Percentiles rank a stretch among this genome's conserved stretches.
Evolutionary conservation across 352 stramenopile species (phyloP).

Genomic region (Phytophthora foliorum): DNA sequence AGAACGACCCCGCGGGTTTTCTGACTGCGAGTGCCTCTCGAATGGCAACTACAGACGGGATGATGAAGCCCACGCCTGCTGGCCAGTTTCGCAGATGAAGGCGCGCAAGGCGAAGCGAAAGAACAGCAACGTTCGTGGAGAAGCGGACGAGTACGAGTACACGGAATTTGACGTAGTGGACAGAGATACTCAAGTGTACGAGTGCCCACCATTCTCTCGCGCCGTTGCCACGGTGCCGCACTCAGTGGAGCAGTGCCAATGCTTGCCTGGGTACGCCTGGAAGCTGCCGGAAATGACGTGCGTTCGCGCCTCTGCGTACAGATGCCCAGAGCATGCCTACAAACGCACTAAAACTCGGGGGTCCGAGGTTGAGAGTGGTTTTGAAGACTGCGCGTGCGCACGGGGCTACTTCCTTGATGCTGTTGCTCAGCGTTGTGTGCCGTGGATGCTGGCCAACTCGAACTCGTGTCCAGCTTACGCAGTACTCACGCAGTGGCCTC

Average conservation of each 20-base stretch:
- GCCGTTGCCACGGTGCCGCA: constrained; percentile 62
- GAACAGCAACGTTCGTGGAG: constrained; percentile 12
- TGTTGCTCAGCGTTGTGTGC: constrained; percentile 52
- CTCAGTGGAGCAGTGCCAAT: constrained; percentile 82
- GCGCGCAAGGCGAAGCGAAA: constrained; percentile 30
- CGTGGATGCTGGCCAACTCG: constrained; percentile 75
- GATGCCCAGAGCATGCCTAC: constrained; percentile 72
- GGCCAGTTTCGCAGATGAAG: constrained; percentile 34
- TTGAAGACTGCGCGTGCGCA: constrained; percentile 78
- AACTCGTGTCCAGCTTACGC: constrained; percentile 71
- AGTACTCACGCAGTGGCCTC: constrained; percentile 76
- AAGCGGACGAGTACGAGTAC: constrained; percentile 32
- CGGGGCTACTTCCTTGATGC: constrained; percentile 80
- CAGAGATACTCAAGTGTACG: constrained; percentile 38
- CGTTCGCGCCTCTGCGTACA: constrained; percentile 63
- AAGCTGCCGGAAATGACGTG: constrained; percentile 79
- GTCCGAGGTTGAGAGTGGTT: constrained; percentile 50
- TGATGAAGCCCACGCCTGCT: constrained; percentile 67
- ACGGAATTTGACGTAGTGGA: constrained; percentile 35
- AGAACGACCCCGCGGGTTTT: constrained; percentile 66
- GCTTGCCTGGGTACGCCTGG: constrained; percentile 78
- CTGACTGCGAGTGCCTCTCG: constrained; percentile 77
- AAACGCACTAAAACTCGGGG: constrained; percentile 17
- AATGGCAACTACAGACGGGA: constrained; percentile 59
- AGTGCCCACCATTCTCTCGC: constrained; percentile 70